Conservation (phyloP, 805 yeast species). For the Lachancea kluyveri region DNA sequence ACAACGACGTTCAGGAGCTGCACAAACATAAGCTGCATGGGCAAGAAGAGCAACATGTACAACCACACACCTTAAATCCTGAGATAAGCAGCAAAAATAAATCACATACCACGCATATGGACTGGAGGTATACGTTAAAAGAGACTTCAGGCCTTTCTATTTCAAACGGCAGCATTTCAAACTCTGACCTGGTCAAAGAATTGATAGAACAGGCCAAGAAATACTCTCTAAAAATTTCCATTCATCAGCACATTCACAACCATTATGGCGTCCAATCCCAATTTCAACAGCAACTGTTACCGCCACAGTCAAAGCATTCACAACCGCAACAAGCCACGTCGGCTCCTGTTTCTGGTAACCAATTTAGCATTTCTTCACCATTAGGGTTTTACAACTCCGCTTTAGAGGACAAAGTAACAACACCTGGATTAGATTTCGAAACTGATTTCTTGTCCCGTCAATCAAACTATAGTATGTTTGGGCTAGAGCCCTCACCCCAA, state of each 20-base stretch:
- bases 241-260: slow-evolving; percentile 84
- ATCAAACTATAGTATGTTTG: slow-evolving; percentile 18
- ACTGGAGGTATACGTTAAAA: slow-evolving; percentile 56
- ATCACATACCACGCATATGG: slow-evolving; percentile 31
- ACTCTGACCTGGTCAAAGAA: slow-evolving; percentile 48
- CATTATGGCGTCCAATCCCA: no score
- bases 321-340: no score
- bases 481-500: slow-evolving; percentile 14
- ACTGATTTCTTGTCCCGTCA: slow-evolving; percentile 19
- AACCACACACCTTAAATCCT: no score
- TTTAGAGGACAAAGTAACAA: no score
- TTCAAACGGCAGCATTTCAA: slow-evolving; percentile 45
- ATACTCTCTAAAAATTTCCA: slow-evolving; percentile 52
- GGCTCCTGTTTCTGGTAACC: slow-evolving; percentile 1
- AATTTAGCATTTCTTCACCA: slow-evolving; percentile 2
- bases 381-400: slow-evolving; percentile 2
- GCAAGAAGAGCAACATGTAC: slow-evolving; percentile 21
- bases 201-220: slow-evolving; percentile 55
- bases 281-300: no score
- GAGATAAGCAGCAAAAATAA: no score
- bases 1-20: not conserved
- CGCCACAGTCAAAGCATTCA: not conserved
- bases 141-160: slow-evolving; percentile 42
- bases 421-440: slow-evolving; percentile 6
- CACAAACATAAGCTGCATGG: not conserved